Evolutionary conservation across 768 basidiomycete genomes (phyloP), one percentile per base, ranked within the genome.

Genomic region (Ramaria sp.): DNA sequence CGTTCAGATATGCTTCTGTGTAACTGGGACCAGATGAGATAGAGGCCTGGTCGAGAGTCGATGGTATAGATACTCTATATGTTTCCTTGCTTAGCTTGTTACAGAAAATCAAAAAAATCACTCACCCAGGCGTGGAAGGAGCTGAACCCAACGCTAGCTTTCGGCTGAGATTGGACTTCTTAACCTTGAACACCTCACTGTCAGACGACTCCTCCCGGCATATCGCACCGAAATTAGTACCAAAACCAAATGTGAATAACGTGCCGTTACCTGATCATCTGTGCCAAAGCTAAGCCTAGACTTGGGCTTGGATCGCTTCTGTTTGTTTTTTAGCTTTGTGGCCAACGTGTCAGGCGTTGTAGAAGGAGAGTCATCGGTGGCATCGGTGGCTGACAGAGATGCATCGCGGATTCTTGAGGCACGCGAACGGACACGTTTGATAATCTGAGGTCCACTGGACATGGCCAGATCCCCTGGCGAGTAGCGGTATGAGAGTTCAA

Each of bases 231-330:
- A 38, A 53, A 56, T 20, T 22, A 47, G 45, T n/a, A n/a, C 18
- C 5, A 30, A 47, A 47, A 5, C 16, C 4, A 16, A 24, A 22
- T 24, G 20, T 12, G 15, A 47, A n/a, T n/a, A 56, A 64, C 57
- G 63, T 44, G 59, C 57, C 38, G 56, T 48, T 50, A 85, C 84
- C 74, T 85, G 85, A 54, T 78, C 77, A 10, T 73, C 76, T 8
- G 69, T 85, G 5, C 88, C 88, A 67, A 92, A 92, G 64, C 88
- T 91, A 53, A 92, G 72, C 52, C 74, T 75, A 3, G 85, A 76
- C 64, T 82, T 83, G 37, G 78, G 73, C 62, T 79, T 81, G 16
- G 77, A 66, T 56, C 81, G 82, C 68, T 81, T 88, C 36, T 70
- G 70, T 62, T 84, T 85, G 60, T 76, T 82, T 73, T 84, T 91